Evolutionary conservation across 2,329 filamentous ascomycete species (phyloP).

Genomic region (Botryotinia narcissicola): DNA sequence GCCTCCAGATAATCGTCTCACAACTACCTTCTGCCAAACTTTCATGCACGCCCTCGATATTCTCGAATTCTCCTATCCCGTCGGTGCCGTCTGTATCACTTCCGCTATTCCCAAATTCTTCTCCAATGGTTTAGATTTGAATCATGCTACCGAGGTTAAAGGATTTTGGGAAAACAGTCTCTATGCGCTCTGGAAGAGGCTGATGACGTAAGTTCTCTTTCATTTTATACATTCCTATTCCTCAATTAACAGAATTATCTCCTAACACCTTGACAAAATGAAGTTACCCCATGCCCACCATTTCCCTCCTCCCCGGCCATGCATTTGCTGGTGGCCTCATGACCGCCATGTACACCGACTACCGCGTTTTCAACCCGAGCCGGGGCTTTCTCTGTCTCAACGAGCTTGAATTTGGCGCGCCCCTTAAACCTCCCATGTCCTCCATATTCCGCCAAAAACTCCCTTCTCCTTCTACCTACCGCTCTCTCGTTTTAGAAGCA

Average conservation of each 20-base stretch:
- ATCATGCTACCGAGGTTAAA: conserved; percentile 58
- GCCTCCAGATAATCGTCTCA: conserved; percentile 74
- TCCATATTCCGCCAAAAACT: conserved; percentile 72
- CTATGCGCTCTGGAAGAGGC: conserved; percentile 62
- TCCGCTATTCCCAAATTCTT: conserved; percentile 76
- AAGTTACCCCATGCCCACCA: conserved; percentile 75
- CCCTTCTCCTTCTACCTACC: conserved; percentile 50
- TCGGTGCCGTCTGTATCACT: conserved; percentile 76
- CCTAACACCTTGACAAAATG: background rate
- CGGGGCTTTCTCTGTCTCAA: conserved; percentile 77
- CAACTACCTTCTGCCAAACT: conserved; percentile 63
- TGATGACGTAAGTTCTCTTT: conserved; percentile 52
- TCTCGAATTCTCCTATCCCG: conserved; percentile 60
- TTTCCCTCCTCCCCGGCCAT: conserved; percentile 78
- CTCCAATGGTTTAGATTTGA: conserved; percentile 77
- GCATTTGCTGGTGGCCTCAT: conserved; percentile 81
- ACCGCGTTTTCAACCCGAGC: conserved; percentile 69
- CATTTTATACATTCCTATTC: background rate
- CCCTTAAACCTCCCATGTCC: conserved; percentile 72
- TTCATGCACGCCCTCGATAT: conserved; percentile 72
- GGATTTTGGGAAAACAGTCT: conserved; percentile 61
- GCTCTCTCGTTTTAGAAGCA: conserved; percentile 70
- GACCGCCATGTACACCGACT: conserved; percentile 79
- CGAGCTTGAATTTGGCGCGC: conserved; percentile 75
- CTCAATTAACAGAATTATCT: background rate